A percentile compares a stretch with the other conserved stretches of the same genome.
phyloP scores from a whole-genome alignment of 2,329 filamentous ascomycete genomes.

The Trichoderma lentiforme region DNA sequence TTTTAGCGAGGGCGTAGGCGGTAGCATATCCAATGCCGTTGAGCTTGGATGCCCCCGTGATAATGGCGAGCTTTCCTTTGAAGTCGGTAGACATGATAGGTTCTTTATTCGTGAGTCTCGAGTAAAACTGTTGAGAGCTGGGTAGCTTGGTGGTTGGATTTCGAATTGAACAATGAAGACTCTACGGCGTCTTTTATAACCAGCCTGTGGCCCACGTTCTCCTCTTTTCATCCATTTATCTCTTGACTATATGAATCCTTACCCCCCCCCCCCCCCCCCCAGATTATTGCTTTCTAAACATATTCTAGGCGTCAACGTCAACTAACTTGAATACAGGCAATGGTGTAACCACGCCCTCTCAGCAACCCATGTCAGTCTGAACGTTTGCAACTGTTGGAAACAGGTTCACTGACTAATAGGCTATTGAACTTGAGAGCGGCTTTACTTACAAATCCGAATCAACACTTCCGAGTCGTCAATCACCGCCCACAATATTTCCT shows the following conservation, averaged over 20 bases:
- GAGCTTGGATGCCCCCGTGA: constrained; percentile 52
- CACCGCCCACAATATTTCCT: not conserved
- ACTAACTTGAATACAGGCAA: not conserved
- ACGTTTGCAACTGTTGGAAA: not conserved
- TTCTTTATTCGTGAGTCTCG: not conserved
- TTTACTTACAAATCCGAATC: not conserved
- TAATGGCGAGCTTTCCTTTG: constrained; percentile 41
- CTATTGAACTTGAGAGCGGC: not conserved
- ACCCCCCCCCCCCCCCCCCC: not conserved
- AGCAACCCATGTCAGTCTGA: not conserved
- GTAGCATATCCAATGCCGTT: constrained; percentile 57
- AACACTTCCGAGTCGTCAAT: not conserved
- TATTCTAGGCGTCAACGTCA: not conserved
- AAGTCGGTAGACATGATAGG: constrained; percentile 21
- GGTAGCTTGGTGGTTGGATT: not conserved
- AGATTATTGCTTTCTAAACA: not conserved
- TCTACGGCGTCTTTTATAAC: not conserved
- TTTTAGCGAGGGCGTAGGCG: constrained; percentile 52
- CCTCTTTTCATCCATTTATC: not conserved
- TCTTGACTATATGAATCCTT: not conserved
- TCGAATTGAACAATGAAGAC: not conserved
- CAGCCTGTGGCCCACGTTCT: not conserved
- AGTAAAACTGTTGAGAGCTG: not conserved
- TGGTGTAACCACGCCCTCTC: not conserved
- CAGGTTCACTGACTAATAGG: not conserved